Percentiles rank a stretch among this genome's conserved stretches.
phyloP scores from a whole-genome alignment of 2,329 filamentous ascomycete species.

The Nothophoma quercina region DNA sequence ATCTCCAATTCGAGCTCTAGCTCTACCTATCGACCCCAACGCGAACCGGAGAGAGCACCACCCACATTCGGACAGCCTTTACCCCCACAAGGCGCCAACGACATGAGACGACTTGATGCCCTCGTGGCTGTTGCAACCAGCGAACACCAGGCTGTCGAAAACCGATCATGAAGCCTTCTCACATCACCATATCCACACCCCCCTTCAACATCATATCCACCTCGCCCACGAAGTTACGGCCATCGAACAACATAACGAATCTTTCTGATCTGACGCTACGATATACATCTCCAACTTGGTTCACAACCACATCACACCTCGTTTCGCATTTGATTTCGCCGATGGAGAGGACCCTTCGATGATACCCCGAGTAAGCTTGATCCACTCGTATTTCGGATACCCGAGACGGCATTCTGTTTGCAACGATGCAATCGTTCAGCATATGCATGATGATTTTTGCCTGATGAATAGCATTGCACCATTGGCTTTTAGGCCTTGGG shows the following conservation, averaged over 20 bases:
- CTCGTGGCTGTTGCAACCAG: slow-evolving; percentile 71
- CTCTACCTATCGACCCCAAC: slow-evolving; percentile 40
- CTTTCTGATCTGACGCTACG: slow-evolving; percentile 25
- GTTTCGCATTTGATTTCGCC: slow-evolving; percentile 24
- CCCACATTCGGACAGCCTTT: slow-evolving; percentile 42
- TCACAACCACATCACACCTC: slow-evolving; percentile 23
- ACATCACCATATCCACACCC: background rate
- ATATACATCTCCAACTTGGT: slow-evolving; percentile 24
- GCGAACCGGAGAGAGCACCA: slow-evolving; percentile 40
- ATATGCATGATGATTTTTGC: slow-evolving; percentile 17
- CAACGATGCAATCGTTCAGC: slow-evolving; percentile 22
- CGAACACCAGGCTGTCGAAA: slow-evolving; percentile 54
- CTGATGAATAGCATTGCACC: slow-evolving; percentile 19
- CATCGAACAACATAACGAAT: slow-evolving; percentile 28
- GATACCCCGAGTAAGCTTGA: slow-evolving; percentile 40
- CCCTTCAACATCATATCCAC: slow-evolving; percentile 11
- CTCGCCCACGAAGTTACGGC: slow-evolving; percentile 33
- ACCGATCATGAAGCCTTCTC: slow-evolving; percentile 25
- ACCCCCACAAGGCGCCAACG: slow-evolving; percentile 50
- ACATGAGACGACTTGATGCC: slow-evolving; percentile 66
- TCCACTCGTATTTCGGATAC: slow-evolving; percentile 29
- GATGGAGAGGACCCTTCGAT: slow-evolving; percentile 38
- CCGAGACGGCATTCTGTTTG: slow-evolving; percentile 20
- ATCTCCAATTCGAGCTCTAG: slow-evolving; percentile 31
- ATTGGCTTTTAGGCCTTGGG: slow-evolving; percentile 21